phyloP scores from a whole-genome alignment of 1,139 yeast genomes.

The Spathaspora sp. region DNA sequence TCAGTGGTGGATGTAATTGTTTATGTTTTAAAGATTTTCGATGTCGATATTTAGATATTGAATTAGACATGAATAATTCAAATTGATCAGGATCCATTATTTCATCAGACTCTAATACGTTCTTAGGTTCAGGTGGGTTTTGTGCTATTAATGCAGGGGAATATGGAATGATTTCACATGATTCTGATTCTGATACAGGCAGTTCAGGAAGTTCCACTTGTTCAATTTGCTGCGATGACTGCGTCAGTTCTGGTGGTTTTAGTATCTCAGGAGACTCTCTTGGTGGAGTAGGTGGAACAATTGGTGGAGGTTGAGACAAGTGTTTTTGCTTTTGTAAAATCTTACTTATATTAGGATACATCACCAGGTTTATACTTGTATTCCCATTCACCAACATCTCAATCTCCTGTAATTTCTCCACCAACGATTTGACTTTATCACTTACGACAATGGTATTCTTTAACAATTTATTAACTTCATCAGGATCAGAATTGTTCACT shows the following conservation, averaged over 20 bases:
- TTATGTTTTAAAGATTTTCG: conserved; percentile 23
- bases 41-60: conserved; percentile 34
- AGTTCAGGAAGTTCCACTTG: not conserved
- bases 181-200: not conserved
- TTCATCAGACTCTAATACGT: conserved; percentile 8
- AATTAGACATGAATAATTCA: conserved; percentile 35
- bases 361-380: conserved; percentile 2
- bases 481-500: conserved; percentile 7
- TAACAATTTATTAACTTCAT: conserved; percentile 17
- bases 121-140: not conserved
- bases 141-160: not conserved
- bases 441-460: conserved; percentile 15
- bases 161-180: not conserved
- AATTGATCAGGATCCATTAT: conserved; percentile 28
- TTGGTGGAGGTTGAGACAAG: not conserved
- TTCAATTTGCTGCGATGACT: too few species aligned
- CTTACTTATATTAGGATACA: conserved; percentile 13
- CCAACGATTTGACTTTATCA: conserved; percentile 13
- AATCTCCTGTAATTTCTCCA: conserved; percentile 9
- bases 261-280: not conserved
- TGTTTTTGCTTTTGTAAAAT: conserved; percentile 6
- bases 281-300: not conserved
- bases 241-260: not conserved
- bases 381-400: conserved; percentile 9
- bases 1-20: conserved; percentile 13